A percentile compares a stretch with the other conserved stretches of the same genome.
Evolutionary conservation across 2,329 filamentous ascomycete genomes (phyloP).

Genomic region (Paecilomyces variotii): DNA sequence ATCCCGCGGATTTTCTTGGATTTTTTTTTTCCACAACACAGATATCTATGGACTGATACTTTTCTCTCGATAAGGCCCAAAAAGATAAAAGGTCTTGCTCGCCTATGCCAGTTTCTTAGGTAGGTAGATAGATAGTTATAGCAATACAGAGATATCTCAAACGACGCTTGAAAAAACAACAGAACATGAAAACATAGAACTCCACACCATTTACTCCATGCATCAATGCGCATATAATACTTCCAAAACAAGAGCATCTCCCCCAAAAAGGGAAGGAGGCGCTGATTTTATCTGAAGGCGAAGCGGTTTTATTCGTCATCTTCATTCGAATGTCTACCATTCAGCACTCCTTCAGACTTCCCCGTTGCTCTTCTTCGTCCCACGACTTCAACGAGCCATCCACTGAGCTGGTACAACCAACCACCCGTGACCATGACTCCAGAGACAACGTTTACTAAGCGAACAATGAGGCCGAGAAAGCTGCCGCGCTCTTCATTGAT

Average conservation of each 20-base stretch:
- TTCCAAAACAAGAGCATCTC: background rate
- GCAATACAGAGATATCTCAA: background rate
- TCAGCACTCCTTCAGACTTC: constrained; percentile 42
- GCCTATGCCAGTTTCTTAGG: background rate
- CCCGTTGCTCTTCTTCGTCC: constrained; percentile 29
- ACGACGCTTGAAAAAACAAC: background rate
- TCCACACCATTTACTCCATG: background rate
- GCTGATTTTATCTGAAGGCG: too few relatives aligned
- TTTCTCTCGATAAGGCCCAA: background rate
- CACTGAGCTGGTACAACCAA: constrained; percentile 80
- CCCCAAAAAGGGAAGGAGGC: background rate
- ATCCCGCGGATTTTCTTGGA: background rate
- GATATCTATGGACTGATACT: background rate
- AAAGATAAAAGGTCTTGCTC: background rate
- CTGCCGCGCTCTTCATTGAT: constrained; percentile 75
- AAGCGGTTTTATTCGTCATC: constrained; percentile 15
- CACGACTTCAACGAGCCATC: constrained; percentile 57
- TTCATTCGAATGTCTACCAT: constrained; percentile 28
- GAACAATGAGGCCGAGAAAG: constrained; percentile 65
- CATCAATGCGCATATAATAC: background rate
- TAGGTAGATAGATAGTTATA: background rate
- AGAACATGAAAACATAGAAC: background rate
- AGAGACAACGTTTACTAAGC: constrained; percentile 81
- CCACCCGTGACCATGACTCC: constrained; percentile 89
- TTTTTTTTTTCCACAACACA: background rate